These are phyloP conservation scores for Dioscorea zingiberensis DNA, from an alignment of 106 monocot species.

Conservation along the genomic window DNA sequence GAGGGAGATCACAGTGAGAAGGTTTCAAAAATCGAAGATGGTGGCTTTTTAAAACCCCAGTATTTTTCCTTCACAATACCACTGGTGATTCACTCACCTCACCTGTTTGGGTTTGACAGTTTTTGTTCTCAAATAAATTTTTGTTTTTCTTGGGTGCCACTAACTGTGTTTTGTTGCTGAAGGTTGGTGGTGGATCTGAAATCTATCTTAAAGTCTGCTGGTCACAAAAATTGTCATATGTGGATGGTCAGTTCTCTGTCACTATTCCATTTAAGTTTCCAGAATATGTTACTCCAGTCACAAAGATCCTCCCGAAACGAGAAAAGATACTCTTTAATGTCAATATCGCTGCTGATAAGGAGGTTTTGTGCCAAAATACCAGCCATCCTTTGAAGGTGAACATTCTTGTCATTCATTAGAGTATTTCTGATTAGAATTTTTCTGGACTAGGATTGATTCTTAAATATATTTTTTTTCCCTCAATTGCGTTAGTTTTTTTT, in stretches of 20 bases:
- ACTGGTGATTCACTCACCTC: constrained; percentile 35
- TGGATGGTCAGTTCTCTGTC: constrained; percentile 59
- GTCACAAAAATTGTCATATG: constrained; percentile 72
- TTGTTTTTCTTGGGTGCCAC: background rate
- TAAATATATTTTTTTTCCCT: background rate
- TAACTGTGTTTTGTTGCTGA: constrained; percentile 5
- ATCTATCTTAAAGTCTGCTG: constrained; percentile 68
- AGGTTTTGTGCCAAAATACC: constrained; percentile 55
- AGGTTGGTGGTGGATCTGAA: constrained; percentile 79
- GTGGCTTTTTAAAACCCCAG: constrained; percentile 45
- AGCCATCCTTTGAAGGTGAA: constrained; percentile 84
- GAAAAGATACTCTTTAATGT: constrained; percentile 75
- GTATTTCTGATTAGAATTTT: background rate
- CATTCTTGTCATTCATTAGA: background rate
- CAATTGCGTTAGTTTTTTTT: too few species aligned
- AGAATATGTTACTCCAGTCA: constrained; percentile 66
- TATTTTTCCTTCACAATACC: constrained; percentile 62
- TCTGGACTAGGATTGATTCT: background rate
- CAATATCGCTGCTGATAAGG: constrained; percentile 53
- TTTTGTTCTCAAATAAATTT: background rate
- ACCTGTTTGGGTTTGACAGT: background rate
- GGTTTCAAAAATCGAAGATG: constrained; percentile 33
- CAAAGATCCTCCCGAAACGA: constrained; percentile 53
- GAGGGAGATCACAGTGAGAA: constrained; percentile 36
- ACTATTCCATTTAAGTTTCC: constrained; percentile 81